These are phyloP conservation scores for Ceratocystis smalleyi DNA, from an alignment of 2,329 filamentous ascomycete genomes.

Conservation along the genomic window DNA sequence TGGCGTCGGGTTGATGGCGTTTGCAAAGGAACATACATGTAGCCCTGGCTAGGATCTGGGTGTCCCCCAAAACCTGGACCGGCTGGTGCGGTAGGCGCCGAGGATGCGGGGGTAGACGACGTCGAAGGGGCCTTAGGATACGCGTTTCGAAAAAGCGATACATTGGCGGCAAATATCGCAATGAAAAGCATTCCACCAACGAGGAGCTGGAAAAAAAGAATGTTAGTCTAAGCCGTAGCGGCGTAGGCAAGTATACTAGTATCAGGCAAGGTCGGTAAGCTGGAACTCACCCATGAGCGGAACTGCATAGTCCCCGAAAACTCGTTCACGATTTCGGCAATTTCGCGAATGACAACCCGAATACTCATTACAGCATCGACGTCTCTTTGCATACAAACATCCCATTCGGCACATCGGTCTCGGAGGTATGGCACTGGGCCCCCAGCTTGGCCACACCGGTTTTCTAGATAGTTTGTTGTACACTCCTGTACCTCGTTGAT, in stretches of 20 bases:
- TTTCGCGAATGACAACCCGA: slow-evolving; percentile 68
- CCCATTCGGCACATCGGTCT: slow-evolving; percentile 62
- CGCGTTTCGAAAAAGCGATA: slow-evolving; percentile 25
- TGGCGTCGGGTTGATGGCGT: slow-evolving; percentile 27
- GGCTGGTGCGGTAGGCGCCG: not conserved
- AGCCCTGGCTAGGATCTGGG: slow-evolving; percentile 24
- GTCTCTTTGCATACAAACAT: slow-evolving; percentile 73
- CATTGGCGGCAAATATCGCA: slow-evolving; percentile 36
- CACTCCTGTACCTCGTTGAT: slow-evolving; percentile 61
- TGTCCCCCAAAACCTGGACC: slow-evolving; percentile 1
- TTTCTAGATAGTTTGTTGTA: slow-evolving; percentile 55
- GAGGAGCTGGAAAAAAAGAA: slow-evolving; percentile 29
- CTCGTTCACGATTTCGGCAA: slow-evolving; percentile 84
- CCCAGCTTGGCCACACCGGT: slow-evolving; percentile 51
- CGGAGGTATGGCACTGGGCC: slow-evolving; percentile 52
- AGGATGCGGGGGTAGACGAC: not conserved
- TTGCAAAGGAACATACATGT: slow-evolving; percentile 29
- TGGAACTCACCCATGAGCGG: slow-evolving; percentile 46
- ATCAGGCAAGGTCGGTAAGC: not conserved
- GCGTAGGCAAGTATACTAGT: not conserved
- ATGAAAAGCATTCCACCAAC: slow-evolving; percentile 35
- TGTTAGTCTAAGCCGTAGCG: not conserved
- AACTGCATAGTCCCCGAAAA: slow-evolving; percentile 83
- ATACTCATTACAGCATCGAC: slow-evolving; percentile 62
- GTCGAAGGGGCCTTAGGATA: not conserved